Evolutionary conservation across 2,329 filamentous ascomycete genomes (phyloP), one percentile per base, ranked within the genome.

Genomic region (Sclerotinia spermophila): DNA sequence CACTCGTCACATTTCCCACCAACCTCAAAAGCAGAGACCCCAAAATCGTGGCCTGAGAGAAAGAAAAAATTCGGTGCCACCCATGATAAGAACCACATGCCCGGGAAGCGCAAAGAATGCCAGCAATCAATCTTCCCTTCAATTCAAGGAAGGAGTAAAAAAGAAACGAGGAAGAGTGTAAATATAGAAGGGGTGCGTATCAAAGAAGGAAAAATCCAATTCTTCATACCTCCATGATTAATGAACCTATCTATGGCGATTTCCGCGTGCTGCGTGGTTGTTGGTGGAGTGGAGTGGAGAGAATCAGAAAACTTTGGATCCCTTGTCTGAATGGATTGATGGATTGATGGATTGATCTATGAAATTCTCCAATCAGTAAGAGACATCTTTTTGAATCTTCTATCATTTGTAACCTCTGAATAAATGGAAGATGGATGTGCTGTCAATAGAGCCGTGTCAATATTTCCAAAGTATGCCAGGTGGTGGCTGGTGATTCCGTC

Each of bases 221-320:
- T 65, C 24, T 44, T 56, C 73, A 70, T 74, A 74, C 73, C 73
- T 75, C 73, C 73, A 75, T 75, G 61, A 64, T 67, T 30, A 27
- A 58, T 53, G 35, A 2, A 4, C n/a, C n/a, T n/a, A 38, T n/a
- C 21, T 40, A 24, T 11, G 21, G 56, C 27, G 30, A 48, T 40
- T 19, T 27, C 42, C 21, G 24, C 3, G 38, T 8, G 24, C 21
- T 30, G 30, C n/a, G 48, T n/a, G n/a, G n/a, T n/a, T n/a, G 38
- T 45, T 17, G 51, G 13, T 55, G 35, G 62, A 66, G 55, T 51
- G 45, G 33, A 38, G 44, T 53, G 61, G 61, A 51, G 61, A 30
- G 33, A 60, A 48, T 19, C 24, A 5, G 21, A 40, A 51, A 48
- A 30, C 8, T n/a, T 15, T n/a, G n/a, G 24, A 61, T 48, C 44